phyloP scores from a whole-genome alignment of 1,284 basidiomycete genomes.

The Inonotus hispidus region DNA sequence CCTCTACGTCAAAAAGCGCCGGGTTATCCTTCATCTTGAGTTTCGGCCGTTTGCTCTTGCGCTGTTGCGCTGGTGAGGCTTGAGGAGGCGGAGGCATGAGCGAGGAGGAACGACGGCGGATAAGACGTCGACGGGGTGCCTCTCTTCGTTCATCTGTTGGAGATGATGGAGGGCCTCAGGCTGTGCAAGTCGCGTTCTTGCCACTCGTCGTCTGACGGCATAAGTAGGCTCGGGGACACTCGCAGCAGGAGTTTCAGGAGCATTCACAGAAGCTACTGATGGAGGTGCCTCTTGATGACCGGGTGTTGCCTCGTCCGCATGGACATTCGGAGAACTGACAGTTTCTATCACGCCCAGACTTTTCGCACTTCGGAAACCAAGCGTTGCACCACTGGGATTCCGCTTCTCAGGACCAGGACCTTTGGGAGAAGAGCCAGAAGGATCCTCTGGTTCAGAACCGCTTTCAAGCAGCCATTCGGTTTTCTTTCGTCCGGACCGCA shows the following conservation, averaged over 20 bases:
- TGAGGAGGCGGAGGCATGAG: slow-evolving; percentile 17
- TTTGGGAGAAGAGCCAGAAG: neutral
- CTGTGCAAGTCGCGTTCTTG: slow-evolving; percentile 12
- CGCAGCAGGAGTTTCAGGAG: neutral
- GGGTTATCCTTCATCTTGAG: slow-evolving; percentile 33
- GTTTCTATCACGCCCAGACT: neutral
- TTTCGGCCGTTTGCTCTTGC: slow-evolving; percentile 30
- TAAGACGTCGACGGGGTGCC: slow-evolving; percentile 40
- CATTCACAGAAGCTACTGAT: neutral
- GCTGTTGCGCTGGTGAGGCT: slow-evolving; percentile 19
- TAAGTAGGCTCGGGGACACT: slow-evolving; percentile 29
- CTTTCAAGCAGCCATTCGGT: slow-evolving; percentile 9
- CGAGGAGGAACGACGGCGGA: slow-evolving; percentile 23
- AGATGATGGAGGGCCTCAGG: slow-evolving; percentile 29
- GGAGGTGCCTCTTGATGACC: too few relatives aligned
- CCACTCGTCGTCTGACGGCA: slow-evolving; percentile 26
- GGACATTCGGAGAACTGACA: neutral
- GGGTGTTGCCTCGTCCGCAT: neutral
- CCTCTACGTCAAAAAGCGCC: slow-evolving; percentile 60
- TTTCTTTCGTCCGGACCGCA: neutral
- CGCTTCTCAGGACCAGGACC: neutral
- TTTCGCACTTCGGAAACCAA: slow-evolving; percentile 10
- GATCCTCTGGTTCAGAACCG: neutral
- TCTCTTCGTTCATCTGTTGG: slow-evolving; percentile 34
- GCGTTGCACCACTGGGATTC: neutral